phyloP scores from a whole-genome alignment of 345 rosid genomes.

The Gossypium bickii region DNA sequence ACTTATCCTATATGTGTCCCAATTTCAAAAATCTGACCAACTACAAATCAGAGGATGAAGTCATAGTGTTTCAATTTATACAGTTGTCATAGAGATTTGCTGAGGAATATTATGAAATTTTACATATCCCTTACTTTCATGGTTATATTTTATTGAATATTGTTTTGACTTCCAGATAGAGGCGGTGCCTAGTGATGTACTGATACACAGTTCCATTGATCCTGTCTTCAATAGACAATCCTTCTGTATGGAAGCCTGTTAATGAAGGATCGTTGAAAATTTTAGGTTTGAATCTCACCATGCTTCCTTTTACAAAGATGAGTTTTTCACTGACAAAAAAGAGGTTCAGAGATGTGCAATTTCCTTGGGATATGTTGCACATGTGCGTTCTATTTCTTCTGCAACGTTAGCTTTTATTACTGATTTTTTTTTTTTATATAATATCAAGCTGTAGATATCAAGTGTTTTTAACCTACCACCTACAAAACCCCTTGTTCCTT shows the following conservation, averaged over 20 bases:
- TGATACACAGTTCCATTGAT: slow-evolving; percentile 4
- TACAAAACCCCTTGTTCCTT: too few relatives aligned
- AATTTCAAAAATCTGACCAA: too few relatives aligned
- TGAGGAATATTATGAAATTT: neutral
- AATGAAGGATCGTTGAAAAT: slow-evolving; percentile 83
- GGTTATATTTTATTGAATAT: neutral
- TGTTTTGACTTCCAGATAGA: neutral
- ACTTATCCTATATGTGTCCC: too few relatives aligned
- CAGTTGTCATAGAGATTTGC: neutral
- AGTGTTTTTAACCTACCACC: too few relatives aligned
- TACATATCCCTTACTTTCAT: neutral
- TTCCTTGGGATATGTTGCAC: too few relatives aligned
- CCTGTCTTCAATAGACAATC: slow-evolving; percentile 39
- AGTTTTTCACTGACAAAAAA: slow-evolving; percentile 20
- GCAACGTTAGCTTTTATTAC: too few relatives aligned
- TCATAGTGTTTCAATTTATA: neutral
- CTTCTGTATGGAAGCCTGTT: slow-evolving; percentile 47
- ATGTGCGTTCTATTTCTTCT: too few relatives aligned
- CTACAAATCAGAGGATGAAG: neutral
- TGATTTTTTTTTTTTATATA: too few relatives aligned
- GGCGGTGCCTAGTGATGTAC: neutral
- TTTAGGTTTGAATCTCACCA: slow-evolving; percentile 72
- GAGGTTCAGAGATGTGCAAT: too few relatives aligned
- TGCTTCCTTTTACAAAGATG: slow-evolving; percentile 80
- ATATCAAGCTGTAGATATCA: too few relatives aligned